Base-by-base conservation (phyloP, 768 basidiomycete genomes). In the Cystobasidium tubakii region DNA sequence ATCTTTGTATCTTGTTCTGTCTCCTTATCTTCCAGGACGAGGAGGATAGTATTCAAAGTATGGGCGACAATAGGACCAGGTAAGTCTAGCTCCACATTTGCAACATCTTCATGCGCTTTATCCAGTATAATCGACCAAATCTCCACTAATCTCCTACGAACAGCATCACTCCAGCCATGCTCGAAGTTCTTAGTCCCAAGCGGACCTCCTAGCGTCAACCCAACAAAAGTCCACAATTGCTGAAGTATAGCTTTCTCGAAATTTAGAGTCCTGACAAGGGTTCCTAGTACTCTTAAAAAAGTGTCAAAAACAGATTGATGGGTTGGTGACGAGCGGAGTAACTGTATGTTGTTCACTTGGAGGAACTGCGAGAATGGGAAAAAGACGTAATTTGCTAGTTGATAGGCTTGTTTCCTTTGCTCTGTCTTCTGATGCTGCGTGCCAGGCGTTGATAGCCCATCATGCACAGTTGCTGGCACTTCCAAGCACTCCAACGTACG, bases 291-390 rank as follows among this genome's bases (percentile, higher is more conserved):
- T 23, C 43, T 29, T 31, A 71, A 25, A 44, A 71, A 23, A 44
- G 29, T 17, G 10, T 36, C n/a, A 31, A 71, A 71, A 53, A 71
- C 55, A n/a, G 33, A 19, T 44, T 71, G 69, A 44, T 71, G 69
- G 1, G 9, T 7, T 34, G 54, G 29, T 25, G 69, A 33, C 7
- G 69, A 55, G 55, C 54, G 53, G 1, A 71, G 69, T 36, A 71
- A 15, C 25, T 53, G 33, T 55, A 60, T 53, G n/a, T 27, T 34
- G 33, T 71, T 71, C 6, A 55, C 21, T 36, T 71, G 69, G 6
- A 71, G 36, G 34, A 71, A 71, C 27, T 71, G 69, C 2, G 69
- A 71, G 55, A 71, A 71, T 19, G 69, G 69, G 36, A 57, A 71
- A 54, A 71, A 71, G 29, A 60, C 44, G 36, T 71, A 71, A n/a